phyloP scores from a whole-genome alignment of 2,329 filamentous ascomycete species.

The Leptosphaerulina australis region DNA sequence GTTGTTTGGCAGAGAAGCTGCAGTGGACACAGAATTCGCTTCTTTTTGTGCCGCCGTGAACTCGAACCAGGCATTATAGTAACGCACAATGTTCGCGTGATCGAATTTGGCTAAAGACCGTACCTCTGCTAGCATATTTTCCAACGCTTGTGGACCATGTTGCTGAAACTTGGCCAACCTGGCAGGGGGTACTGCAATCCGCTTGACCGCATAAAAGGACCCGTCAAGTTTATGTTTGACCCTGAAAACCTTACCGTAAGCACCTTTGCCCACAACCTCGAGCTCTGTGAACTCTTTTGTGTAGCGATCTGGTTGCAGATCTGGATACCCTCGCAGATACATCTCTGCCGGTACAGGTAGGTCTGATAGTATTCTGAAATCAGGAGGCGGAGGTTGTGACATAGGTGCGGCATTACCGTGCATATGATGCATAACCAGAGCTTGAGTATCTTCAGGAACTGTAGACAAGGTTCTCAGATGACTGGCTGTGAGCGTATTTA shows the following conservation, averaged over 20 bases:
- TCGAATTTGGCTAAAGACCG: constrained; percentile 66
- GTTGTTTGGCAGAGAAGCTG: constrained; percentile 23
- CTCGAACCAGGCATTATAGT: constrained; percentile 70
- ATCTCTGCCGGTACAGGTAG: constrained; percentile 23
- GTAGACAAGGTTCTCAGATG: constrained; percentile 34
- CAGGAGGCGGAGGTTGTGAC: constrained; percentile 21
- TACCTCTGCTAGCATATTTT: constrained; percentile 65
- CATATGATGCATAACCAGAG: constrained; percentile 28
- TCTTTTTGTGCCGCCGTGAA: constrained; percentile 34
- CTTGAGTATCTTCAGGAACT: constrained; percentile 32
- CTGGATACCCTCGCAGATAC: constrained; percentile 37
- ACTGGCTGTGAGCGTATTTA: constrained; percentile 39
- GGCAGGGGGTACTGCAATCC: constrained; percentile 63
- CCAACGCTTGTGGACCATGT: constrained; percentile 60
- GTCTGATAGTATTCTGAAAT: constrained; percentile 23
- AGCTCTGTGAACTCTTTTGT: constrained; percentile 48
- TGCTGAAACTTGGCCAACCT: constrained; percentile 60
- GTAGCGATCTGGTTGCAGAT: constrained; percentile 43
- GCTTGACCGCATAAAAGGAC: constrained; percentile 69
- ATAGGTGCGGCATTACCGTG: constrained; percentile 10
- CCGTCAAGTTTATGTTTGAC: constrained; percentile 67
- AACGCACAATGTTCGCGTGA: constrained; percentile 70
- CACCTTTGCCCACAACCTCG: constrained; percentile 65
- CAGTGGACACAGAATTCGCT: constrained; percentile 3
- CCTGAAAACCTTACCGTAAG: constrained; percentile 69